Base-by-base conservation (phyloP, 306 rosid genomes). In the Lotus japonicus region DNA sequence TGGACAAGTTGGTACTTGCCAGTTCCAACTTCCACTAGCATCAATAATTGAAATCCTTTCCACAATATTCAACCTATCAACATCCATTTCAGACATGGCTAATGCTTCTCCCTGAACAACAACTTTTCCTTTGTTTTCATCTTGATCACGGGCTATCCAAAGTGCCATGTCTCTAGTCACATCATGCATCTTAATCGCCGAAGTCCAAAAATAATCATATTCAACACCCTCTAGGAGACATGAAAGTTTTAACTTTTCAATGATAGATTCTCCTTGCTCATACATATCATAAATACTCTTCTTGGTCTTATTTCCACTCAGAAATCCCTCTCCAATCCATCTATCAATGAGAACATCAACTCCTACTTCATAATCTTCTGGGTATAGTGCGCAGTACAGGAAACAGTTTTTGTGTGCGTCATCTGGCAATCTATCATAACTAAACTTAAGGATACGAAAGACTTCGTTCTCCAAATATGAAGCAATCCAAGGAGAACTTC, bases 241-340 rank as follows among this genome's bases (percentile, higher is more conserved):
- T 2, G 67, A 45, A 31, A 31, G 75, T 33, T 45, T 31, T 18
- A 70, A 43, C 5, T 58, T 70, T 58, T 45, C 67, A 45, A 58
- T 5, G n/a, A 71, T 49, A 13, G 76, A 48, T 21, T 35, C 26
- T 7, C 76, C 76, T 26, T 71, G 26, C 7, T 31, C 18, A n/a
- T 38, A 38, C 76, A 58, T 46, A 16, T 58, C 76, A 71, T 33
- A 19, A 18, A 71, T 13, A 39, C 59, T 59, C 2, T 8, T 35
- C 1, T 38, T 33, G 5, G 0, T 8, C 28, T 5, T 14, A 45
- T 11, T 39, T 31, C 33, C 7, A 5, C 8, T 10, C 0, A 70
- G 38, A 57, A 70, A 58, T 36, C 75, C 50, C 13, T 70, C 75
- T 4, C 16, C 67, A 0, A 70, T 70, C 75, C 75, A 70, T 70